Evolutionary conservation across 345 rosid genomes (phyloP), one percentile per base, ranked within the genome.

Genomic region (Citrus inodora): DNA sequence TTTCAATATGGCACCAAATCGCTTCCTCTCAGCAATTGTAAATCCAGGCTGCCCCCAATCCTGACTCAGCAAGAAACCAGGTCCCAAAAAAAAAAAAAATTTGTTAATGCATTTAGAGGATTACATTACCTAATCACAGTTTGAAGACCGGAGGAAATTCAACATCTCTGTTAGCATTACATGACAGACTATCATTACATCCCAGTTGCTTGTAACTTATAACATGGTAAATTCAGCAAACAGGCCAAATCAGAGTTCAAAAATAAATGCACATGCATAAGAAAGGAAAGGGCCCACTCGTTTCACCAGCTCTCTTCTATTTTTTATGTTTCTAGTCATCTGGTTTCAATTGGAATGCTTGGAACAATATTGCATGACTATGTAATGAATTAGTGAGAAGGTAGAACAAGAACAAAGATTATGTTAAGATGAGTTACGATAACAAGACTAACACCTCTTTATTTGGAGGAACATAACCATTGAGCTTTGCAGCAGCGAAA

Each of bases 11-110:
- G 82, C 69, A 82, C 97, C 90, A 78, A 96, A 96, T 17, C 97
- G 95, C 80, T 87, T 90, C 86, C 99, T 96, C 90, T 96, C 99
- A 70, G 91, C 76, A 85, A 90, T 82, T 65, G 99, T 96, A 82
- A 94, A 94, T 81, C 98, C 99, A 78, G 99, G 99, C 82, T 94
- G 98, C 67, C 99, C 98, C 2, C 90, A 87, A 77, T 96, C 99
- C 98, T 96, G 89, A 76, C 80, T 75, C 28, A 80, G 58, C 56
- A 73, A 38, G 68, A 67, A 32, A 76, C 62, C 69, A 64, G 56
- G 78, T 24, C 58, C 9, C 40, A 10, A 8, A 38, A 59, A 80
- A 65, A 27, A 58, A 62, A 33, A 73, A 37, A 51, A 73, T 46
- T n/a, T 38, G 61, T 79, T 59, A 63, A 37, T 24, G 37, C 24